These are phyloP conservation scores for Aureobasidium sp. DNA, from an alignment of 2,329 filamentous ascomycete species.

Conservation along the genomic window DNA sequence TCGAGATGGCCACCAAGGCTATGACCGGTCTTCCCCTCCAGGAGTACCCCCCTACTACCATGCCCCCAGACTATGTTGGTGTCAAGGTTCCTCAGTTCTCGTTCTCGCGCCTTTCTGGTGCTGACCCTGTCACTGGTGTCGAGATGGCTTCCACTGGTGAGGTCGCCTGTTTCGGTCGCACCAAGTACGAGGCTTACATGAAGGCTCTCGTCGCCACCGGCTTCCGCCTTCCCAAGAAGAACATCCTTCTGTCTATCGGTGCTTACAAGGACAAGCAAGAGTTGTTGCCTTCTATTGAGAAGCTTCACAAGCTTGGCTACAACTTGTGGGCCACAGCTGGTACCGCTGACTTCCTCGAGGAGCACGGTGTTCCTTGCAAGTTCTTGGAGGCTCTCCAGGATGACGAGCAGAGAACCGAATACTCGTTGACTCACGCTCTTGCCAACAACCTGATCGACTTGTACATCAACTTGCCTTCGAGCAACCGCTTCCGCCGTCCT, in stretches of 20 bases:
- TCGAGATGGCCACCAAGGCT: constrained; percentile 98
- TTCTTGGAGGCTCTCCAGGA: constrained; percentile 79
- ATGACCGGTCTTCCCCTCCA: constrained; percentile 78
- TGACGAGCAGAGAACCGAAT: constrained; percentile 86
- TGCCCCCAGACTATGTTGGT: constrained; percentile 77
- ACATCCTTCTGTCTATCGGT: constrained; percentile 90
- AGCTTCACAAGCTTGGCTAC: constrained; percentile 83
- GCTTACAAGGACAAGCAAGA: constrained; percentile 98
- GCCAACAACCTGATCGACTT: constrained; percentile 97
- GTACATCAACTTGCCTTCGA: constrained; percentile 99
- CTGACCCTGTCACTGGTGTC: constrained; percentile 91
- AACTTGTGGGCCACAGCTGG: constrained; percentile 94
- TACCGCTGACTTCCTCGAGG: constrained; percentile 92
- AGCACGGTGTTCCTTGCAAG: constrained; percentile 85
- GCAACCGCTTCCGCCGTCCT: constrained; percentile 90
- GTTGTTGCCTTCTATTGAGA: constrained; percentile 86
- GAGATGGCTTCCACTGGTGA: constrained; percentile 99
- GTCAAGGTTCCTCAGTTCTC: constrained; percentile 99
- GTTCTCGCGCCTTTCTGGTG: constrained; percentile 92
- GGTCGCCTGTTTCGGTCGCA: constrained; percentile 89
- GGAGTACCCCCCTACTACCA: constrained; percentile 69
- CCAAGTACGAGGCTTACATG: constrained; percentile 96
- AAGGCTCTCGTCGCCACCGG: constrained; percentile 94
- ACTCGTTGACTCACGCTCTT: constrained; percentile 92
- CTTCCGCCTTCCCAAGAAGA: constrained; percentile 92